Percentiles rank a stretch among this genome's conserved stretches.
Conservation (phyloP, 345 rosid genomes). For the Abelmoschus esculentus region DNA sequence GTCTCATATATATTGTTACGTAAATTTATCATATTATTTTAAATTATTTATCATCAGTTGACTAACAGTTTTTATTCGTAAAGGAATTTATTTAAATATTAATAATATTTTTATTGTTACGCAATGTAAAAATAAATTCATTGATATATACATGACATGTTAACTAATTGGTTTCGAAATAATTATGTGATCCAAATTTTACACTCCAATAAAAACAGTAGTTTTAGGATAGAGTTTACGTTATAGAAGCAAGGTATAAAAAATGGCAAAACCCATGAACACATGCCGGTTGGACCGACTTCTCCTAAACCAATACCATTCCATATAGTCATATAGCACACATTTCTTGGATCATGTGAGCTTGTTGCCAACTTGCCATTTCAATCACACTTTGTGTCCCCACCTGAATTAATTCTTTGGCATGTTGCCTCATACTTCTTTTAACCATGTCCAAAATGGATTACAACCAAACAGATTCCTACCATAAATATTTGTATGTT, state of each 20-base stretch:
- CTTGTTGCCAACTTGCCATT: constrained; percentile 3
- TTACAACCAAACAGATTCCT: not conserved
- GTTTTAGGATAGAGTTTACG: not conserved
- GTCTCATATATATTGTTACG: too few species aligned
- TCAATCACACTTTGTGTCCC: constrained; percentile 3
- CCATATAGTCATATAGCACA: not conserved
- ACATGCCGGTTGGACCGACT: constrained; percentile 10
- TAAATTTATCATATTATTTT: too few species aligned
- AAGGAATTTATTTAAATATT: too few species aligned
- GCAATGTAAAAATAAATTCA: too few species aligned
- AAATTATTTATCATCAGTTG: too few species aligned
- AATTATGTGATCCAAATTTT: not conserved
- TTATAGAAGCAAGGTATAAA: not conserved
- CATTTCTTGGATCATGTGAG: not conserved
- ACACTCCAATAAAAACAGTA: not conserved
- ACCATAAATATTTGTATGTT: not conserved
- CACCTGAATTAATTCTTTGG: not conserved
- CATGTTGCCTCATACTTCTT: not conserved
- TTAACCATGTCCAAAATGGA: not conserved
- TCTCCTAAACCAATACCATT: not conserved
- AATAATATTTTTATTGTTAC: too few species aligned
- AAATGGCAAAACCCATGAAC: not conserved
- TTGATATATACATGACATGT: not conserved
- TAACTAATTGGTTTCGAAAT: not conserved
- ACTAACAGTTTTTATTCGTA: too few species aligned